Evolutionary conservation across 805 yeast species (phyloP).

Genomic region (Maudiozyma barnettii): DNA sequence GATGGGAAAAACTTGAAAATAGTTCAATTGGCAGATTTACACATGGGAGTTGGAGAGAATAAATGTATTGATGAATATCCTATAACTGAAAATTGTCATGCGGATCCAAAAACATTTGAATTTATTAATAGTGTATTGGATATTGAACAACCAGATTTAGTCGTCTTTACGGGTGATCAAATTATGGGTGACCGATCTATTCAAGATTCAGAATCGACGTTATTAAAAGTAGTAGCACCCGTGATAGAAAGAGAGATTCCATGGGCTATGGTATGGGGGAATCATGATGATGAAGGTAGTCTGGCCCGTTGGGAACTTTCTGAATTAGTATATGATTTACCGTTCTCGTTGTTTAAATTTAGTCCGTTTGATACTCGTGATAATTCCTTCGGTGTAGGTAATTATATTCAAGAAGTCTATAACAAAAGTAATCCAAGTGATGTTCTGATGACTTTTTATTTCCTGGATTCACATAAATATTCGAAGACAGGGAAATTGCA

Average conservation of each 20-base stretch:
- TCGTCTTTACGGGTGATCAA: slow-evolving; percentile 87
- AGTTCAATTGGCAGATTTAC: slow-evolving; percentile 85
- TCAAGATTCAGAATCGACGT: slow-evolving; percentile 73
- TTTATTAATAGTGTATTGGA: slow-evolving; percentile 61
- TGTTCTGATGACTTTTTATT: slow-evolving; percentile 54
- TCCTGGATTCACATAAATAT: slow-evolving; percentile 78
- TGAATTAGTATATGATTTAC: slow-evolving; percentile 46
- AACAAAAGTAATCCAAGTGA: slow-evolving; percentile 25
- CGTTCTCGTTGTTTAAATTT: slow-evolving; percentile 50
- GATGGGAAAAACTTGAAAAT: slow-evolving; percentile 54
- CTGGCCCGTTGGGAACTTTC: slow-evolving; percentile 52
- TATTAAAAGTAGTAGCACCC: slow-evolving; percentile 69
- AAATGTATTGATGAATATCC: slow-evolving; percentile 69
- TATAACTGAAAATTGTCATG: slow-evolving; percentile 48
- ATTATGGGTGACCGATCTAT: slow-evolving; percentile 63
- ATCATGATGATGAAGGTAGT: slow-evolving; percentile 88
- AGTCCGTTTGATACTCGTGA: slow-evolving; percentile 48
- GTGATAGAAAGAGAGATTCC: slow-evolving; percentile 63
- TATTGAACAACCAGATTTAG: slow-evolving; percentile 72
- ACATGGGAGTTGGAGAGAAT: slow-evolving; percentile 79
- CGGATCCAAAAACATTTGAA: slow-evolving; percentile 60
- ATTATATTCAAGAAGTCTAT: slow-evolving; percentile 50
- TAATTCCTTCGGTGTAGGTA: slow-evolving; percentile 69
- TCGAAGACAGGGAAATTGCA: slow-evolving; percentile 53
- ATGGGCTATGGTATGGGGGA: slow-evolving; percentile 79